phyloP scores from a whole-genome alignment of 257 asterid genomes.

The Prunella vulgaris region DNA sequence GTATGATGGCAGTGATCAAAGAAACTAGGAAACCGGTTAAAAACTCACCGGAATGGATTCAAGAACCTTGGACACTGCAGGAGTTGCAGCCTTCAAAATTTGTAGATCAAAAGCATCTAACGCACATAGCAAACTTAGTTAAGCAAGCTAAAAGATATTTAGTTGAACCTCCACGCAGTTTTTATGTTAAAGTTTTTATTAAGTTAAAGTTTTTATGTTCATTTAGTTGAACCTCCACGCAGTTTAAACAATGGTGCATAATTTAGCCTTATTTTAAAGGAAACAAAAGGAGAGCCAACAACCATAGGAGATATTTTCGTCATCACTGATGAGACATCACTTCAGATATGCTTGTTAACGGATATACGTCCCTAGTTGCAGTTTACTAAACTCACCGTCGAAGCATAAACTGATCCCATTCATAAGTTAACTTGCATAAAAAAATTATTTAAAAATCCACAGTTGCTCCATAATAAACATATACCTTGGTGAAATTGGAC shows the following conservation, averaged over 20 bases:
- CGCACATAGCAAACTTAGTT: no score
- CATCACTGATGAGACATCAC: background rate
- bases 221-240: background rate
- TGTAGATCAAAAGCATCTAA: no score
- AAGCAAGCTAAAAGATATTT: no score
- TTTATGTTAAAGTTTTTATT: no score
- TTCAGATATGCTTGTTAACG: background rate
- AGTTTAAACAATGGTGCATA: background rate
- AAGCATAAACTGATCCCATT: background rate
- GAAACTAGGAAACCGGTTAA: no score
- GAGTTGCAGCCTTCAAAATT: constrained; percentile 78
- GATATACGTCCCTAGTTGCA: background rate
- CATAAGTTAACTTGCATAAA: no score
- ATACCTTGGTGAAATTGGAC: constrained; percentile 40
- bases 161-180: no score
- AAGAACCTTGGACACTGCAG: no score
- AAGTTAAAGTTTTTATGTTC: background rate
- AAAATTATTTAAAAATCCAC: background rate
- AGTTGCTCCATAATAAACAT: background rate
- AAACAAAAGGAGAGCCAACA: background rate
- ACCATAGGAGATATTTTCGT: background rate
- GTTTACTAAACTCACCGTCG: background rate
- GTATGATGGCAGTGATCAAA: no score
- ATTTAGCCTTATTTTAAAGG: background rate
- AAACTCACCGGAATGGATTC: no score